Conservation (phyloP, 306 rosid genomes). For the Prunus mume region DNA sequence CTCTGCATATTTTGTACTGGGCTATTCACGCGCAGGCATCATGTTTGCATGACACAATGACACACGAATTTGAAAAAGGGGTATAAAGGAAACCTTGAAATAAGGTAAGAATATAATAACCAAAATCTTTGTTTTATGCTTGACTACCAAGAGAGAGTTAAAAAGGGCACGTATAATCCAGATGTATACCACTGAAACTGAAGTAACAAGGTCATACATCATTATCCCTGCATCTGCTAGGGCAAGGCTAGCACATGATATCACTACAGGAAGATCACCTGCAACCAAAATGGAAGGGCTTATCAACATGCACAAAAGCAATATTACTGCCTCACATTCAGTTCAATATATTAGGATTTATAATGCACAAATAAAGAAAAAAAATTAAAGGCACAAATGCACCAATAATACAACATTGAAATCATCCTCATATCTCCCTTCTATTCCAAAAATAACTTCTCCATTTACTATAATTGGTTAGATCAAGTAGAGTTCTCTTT, state of each 20-base stretch:
- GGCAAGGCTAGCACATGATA: conserved; percentile 98
- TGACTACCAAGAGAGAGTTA: not conserved
- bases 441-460: not conserved
- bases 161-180: conserved; percentile 12
- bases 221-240: conserved; percentile 96
- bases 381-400: not conserved
- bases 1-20: not conserved
- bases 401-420: not conserved
- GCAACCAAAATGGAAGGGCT: conserved; percentile 13
- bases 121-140: not conserved
- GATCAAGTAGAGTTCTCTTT: not conserved
- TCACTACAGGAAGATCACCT: conserved; percentile 93
- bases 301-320: conserved; percentile 9
- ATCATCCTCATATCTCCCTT: not conserved
- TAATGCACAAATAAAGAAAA: too few relatives aligned
- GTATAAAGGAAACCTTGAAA: not conserved
- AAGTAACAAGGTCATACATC: conserved; percentile 90
- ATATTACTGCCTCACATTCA: conserved; percentile 15
- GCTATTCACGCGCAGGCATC: not conserved
- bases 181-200: conserved; percentile 93
- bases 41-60: not conserved
- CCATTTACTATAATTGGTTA: not conserved
- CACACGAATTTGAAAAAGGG: not conserved
- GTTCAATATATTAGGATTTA: not conserved
- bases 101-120: not conserved